A percentile compares a stretch with the other conserved stretches of the same genome.
phyloP scores from a whole-genome alignment of 305 asterid genomes.

The Salvia sclarea region DNA sequence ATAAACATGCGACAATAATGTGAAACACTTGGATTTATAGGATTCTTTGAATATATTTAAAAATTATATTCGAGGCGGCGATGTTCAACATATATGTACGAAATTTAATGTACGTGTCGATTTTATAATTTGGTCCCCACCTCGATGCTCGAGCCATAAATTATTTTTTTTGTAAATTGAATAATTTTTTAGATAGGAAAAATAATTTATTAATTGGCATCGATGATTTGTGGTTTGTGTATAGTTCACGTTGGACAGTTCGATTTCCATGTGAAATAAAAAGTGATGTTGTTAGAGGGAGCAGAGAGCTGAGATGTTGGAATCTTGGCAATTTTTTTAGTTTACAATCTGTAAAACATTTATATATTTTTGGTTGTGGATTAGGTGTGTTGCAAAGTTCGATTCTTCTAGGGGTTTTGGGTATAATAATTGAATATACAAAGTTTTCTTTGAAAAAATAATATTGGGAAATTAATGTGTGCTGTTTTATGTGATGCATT shows the following conservation, averaged over 20 bases:
- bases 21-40: conserved; percentile 42
- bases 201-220: background rate
- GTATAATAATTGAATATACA: background rate
- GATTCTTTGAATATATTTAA: conserved; percentile 6
- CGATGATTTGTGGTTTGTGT: conserved; percentile 27
- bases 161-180: background rate
- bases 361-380: background rate
- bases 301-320: conserved; percentile 43
- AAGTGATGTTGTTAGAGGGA: conserved; percentile 46
- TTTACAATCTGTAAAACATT: background rate
- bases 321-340: conserved; percentile 27
- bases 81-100: background rate
- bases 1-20: conserved; percentile 43
- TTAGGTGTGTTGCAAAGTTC: background rate
- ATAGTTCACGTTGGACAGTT: conserved; percentile 37
- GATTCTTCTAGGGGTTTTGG: background rate
- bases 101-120: conserved; percentile 35
- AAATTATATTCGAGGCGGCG: background rate
- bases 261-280: conserved; percentile 42
- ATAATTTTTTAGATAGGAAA: background rate
- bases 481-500: no score
- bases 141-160: conserved; percentile 44
- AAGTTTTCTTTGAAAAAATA: background rate
- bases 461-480: no score
- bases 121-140: conserved; percentile 45